A percentile compares a stretch with the other conserved stretches of the same genome.
phyloP scores from a whole-genome alignment of 768 basidiomycete species.

The Mycena alexandri region DNA sequence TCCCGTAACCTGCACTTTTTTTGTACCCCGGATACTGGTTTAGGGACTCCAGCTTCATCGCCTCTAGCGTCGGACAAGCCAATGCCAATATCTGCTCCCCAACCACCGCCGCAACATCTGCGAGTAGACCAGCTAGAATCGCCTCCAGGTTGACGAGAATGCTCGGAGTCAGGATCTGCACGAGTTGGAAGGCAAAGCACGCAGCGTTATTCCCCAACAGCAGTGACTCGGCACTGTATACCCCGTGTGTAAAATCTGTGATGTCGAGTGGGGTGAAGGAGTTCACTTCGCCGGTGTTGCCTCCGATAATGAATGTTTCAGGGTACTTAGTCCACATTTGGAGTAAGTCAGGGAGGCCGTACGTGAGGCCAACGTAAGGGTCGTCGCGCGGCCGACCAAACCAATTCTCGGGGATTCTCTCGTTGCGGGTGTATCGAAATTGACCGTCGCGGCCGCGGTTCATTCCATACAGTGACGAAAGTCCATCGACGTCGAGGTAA shows the following conservation, averaged over 20 bases:
- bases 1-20: too few relatives aligned
- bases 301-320: slow-evolving; percentile 16
- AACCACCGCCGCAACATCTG: not conserved
- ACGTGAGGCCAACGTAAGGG: not conserved
- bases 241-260: not conserved
- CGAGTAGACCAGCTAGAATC: not conserved
- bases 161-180: not conserved
- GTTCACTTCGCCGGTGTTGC: slow-evolving; percentile 9
- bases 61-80: slow-evolving; percentile 13
- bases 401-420: slow-evolving; percentile 28
- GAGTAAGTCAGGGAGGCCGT: not conserved
- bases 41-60: slow-evolving; percentile 1
- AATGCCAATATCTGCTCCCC: not conserved
- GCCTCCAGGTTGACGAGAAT: not conserved
- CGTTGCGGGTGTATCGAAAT: not conserved
- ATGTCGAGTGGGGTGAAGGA: slow-evolving; percentile 11
- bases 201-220: slow-evolving; percentile 3
- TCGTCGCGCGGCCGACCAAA: slow-evolving; percentile 11
- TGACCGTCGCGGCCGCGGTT: not conserved
- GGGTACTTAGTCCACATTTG: slow-evolving; percentile 6
- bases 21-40: slow-evolving; percentile 19
- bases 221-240: not conserved
- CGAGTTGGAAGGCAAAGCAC: slow-evolving; percentile 15
- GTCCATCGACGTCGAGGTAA: slow-evolving; percentile 1
- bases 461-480: slow-evolving; percentile 19